Conservation (phyloP, 495 filamentous ascomycete genomes). For the Lentithecium fluviatile region DNA sequence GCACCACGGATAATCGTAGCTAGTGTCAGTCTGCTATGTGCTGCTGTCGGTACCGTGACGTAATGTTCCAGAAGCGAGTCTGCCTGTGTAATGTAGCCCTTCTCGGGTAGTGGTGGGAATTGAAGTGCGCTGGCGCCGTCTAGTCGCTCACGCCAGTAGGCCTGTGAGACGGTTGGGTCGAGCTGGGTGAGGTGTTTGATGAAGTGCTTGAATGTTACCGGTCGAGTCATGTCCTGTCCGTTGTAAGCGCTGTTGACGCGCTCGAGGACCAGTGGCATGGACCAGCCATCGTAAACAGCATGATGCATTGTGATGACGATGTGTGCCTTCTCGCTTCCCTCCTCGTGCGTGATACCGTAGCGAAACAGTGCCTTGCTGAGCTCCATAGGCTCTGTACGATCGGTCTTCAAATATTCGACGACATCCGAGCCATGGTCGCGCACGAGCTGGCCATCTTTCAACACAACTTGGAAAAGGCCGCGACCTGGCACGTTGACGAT, state of each 20-base stretch:
- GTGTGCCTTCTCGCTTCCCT: constrained; percentile 33
- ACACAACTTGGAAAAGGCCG: constrained; percentile 59
- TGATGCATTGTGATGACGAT: constrained; percentile 32
- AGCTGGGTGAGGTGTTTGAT: constrained; percentile 46
- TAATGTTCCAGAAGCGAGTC: constrained; percentile 54
- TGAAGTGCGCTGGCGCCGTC: constrained; percentile 54
- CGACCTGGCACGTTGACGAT: constrained; percentile 54
- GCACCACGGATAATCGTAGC: constrained; percentile 61
- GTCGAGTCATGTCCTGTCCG: constrained; percentile 24
- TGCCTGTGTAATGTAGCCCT: constrained; percentile 55
- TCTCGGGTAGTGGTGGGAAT: constrained; percentile 57
- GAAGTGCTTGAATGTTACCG: constrained; percentile 48
- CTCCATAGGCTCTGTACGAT: constrained; percentile 50
- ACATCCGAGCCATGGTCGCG: constrained; percentile 51
- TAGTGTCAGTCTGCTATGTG: constrained; percentile 50
- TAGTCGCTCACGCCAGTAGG: constrained; percentile 51
- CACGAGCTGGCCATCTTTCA: constrained; percentile 49
- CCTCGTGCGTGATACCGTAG: constrained; percentile 53
- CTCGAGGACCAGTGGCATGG: constrained; percentile 33
- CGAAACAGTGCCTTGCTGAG: constrained; percentile 56
- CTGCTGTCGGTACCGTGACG: constrained; percentile 45
- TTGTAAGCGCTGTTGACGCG: constrained; percentile 40
- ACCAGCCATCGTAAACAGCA: constrained; percentile 37
- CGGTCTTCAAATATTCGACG: constrained; percentile 48
- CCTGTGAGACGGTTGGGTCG: constrained; percentile 43